phyloP scores from a whole-genome alignment of 306 rosid genomes.

The Lotus japonicus region DNA sequence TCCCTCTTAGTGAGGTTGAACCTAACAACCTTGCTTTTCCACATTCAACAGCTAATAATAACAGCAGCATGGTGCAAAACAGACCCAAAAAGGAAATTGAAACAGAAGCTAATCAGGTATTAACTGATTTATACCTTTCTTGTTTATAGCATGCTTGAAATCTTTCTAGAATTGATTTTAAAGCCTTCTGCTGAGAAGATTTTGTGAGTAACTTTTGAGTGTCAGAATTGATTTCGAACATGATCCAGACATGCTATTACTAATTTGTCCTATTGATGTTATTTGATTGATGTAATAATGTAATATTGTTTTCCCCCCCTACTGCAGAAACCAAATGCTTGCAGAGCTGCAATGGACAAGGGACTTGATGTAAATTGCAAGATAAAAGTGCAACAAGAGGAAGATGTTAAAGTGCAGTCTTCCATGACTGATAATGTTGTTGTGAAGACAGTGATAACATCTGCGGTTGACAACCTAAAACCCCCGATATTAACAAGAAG shows the following conservation, averaged over 20 bases:
- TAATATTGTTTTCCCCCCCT: not conserved
- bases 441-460: slow-evolving; percentile 29
- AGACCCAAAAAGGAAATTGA: slow-evolving; percentile 45
- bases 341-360: slow-evolving; percentile 27
- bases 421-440: slow-evolving; percentile 20
- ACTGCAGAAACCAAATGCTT: slow-evolving; percentile 53
- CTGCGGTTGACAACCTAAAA: slow-evolving; percentile 34
- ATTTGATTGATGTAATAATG: slow-evolving; percentile 7
- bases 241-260: not conserved
- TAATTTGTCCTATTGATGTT: not conserved
- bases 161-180: too few relatives aligned
- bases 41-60: slow-evolving; percentile 37
- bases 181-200: too few relatives aligned
- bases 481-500: slow-evolving; percentile 60
- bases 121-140: not conserved
- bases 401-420: slow-evolving; percentile 26
- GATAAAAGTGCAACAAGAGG: slow-evolving; percentile 33
- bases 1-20: slow-evolving; percentile 74
- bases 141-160: not conserved
- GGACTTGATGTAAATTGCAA: slow-evolving; percentile 24
- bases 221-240: too few relatives aligned
- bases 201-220: too few relatives aligned
- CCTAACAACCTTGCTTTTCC: slow-evolving; percentile 50
- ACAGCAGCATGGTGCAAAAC: slow-evolving; percentile 33
- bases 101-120: slow-evolving; percentile 55